A percentile compares a stretch with the other conserved stretches of the same genome.
phyloP scores from a whole-genome alignment of 768 basidiomycete genomes.

The Russula foetens region DNA sequence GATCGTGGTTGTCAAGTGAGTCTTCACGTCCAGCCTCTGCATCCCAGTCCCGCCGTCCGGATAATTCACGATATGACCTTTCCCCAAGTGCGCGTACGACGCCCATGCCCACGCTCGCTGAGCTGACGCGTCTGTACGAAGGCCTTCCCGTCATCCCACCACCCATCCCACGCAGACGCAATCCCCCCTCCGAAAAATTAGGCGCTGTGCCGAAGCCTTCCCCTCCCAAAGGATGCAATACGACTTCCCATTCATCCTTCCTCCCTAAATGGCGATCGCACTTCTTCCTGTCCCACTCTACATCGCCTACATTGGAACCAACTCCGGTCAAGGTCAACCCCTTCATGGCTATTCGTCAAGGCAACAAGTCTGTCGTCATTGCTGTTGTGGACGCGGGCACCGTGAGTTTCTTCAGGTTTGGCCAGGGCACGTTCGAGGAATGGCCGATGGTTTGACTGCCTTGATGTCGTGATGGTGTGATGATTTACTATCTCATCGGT shows the following conservation, averaged over 20 bases:
- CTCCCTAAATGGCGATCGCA: not conserved
- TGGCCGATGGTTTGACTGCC: conserved; percentile 51
- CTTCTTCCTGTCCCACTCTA: not conserved
- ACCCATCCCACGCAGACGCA: conserved; percentile 46
- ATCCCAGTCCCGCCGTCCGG: no score
- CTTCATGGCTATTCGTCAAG: conserved; percentile 74
- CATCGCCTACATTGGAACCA: not conserved
- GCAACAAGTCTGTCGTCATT: conserved; percentile 75
- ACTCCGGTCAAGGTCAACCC: conserved; percentile 49
- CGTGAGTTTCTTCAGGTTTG: conserved; percentile 83
- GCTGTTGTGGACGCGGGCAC: conserved; percentile 86
- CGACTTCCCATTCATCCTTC: not conserved
- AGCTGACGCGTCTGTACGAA: conserved; percentile 67
- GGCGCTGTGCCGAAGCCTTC: not conserved
- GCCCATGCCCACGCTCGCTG: conserved; percentile 71
- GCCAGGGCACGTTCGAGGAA: conserved; percentile 77
- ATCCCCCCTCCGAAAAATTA: not conserved
- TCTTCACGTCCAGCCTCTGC: conserved; percentile 1
- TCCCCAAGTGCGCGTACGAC: conserved; percentile 66
- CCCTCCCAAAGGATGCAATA: not conserved
- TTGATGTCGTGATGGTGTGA: not conserved
- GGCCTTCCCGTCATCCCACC: conserved; percentile 54
- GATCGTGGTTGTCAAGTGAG: conserved; percentile 80
- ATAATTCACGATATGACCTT: not conserved
- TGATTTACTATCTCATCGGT: not conserved